Evolutionary conservation across 768 basidiomycete genomes (phyloP).

Genomic region (Inosperma sp.): DNA sequence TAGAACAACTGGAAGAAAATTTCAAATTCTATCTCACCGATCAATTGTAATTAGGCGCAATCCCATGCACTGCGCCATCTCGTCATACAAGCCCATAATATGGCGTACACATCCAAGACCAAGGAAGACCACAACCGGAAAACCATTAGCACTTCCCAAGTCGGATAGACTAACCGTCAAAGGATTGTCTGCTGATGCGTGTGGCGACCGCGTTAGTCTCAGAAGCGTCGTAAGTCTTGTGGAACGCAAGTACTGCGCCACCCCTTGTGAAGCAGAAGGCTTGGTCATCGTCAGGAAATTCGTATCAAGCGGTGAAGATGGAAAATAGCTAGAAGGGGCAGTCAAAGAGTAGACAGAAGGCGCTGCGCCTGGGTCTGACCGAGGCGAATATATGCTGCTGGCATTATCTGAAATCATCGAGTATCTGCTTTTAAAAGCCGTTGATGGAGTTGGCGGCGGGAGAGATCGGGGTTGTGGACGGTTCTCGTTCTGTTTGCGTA

Average conservation of each 20-base stretch:
- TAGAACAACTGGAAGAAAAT: slow-evolving; percentile 2
- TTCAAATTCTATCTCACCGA: slow-evolving; percentile 47
- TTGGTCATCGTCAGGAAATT: slow-evolving; percentile 40
- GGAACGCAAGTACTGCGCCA: slow-evolving; percentile 86
- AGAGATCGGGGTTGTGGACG: slow-evolving; percentile 35
- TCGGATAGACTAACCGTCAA: slow-evolving; percentile 91
- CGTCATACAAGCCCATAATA: slow-evolving; percentile 92
- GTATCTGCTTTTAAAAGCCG: slow-evolving; percentile 44
- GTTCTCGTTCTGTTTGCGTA: slow-evolving; percentile 56
- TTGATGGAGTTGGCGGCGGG: slow-evolving; percentile 31
- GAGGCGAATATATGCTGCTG: slow-evolving; percentile 47
- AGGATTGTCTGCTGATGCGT: slow-evolving; percentile 69
- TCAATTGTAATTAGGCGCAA: slow-evolving; percentile 92
- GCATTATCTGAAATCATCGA: slow-evolving; percentile 55
- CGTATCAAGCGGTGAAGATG: slow-evolving; percentile 45
- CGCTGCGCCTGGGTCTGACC: slow-evolving; percentile 49
- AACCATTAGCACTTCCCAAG: slow-evolving; percentile 78
- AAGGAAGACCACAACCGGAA: slow-evolving; percentile 87
- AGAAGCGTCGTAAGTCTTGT: slow-evolving; percentile 78
- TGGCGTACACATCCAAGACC: slow-evolving; percentile 94
- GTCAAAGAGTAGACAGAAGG: slow-evolving; percentile 44
- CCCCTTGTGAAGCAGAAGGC: slow-evolving; percentile 57
- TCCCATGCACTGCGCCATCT: slow-evolving; percentile 85
- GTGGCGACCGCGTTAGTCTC: slow-evolving; percentile 72
- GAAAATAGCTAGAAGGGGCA: slow-evolving; percentile 38